phyloP scores from a whole-genome alignment of 805 yeast species.

The Saccharomycopsis olivae region DNA sequence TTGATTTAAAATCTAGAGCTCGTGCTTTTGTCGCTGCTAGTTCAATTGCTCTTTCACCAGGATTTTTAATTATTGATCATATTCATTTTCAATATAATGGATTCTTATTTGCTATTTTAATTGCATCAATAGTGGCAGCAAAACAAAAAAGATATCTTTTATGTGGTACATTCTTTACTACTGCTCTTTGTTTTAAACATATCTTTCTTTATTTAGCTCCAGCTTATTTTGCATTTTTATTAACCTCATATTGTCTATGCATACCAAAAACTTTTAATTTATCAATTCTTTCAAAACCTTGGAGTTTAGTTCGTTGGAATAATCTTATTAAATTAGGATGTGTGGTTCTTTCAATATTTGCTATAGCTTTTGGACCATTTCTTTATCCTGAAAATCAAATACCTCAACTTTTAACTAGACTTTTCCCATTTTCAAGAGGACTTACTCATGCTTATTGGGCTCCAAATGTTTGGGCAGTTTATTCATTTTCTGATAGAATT shows the following conservation, averaged over 20 bases:
- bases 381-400: conserved; percentile 42
- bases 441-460: conserved; percentile 99
- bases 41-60: conserved; percentile 80
- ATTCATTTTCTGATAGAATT: conserved; percentile 70
- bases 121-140: conserved; percentile 66
- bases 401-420: conserved; percentile 52
- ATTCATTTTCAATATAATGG: conserved; percentile 97
- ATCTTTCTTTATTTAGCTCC: conserved; percentile 91
- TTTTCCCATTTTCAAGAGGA: conserved; percentile 92
- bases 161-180: conserved; percentile 63
- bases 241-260: conserved; percentile 61
- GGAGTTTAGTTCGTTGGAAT: conserved; percentile 37
- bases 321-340: conserved; percentile 52
- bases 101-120: conserved; percentile 75
- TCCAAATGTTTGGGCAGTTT: conserved; percentile 93
- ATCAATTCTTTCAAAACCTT: background rate
- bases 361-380: conserved; percentile 73
- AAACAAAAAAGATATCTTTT: conserved; percentile 42
- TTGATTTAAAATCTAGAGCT: conserved; percentile 22
- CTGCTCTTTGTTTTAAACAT: conserved; percentile 85
- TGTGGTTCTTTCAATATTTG: conserved; percentile 51
- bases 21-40: conserved; percentile 66
- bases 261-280: conserved; percentile 19
- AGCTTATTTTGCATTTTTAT: conserved; percentile 72
- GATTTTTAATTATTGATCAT: conserved; percentile 82